These are phyloP conservation scores for Lachancea cidri DNA, from an alignment of 805 yeast species.

Conservation along the genomic window DNA sequence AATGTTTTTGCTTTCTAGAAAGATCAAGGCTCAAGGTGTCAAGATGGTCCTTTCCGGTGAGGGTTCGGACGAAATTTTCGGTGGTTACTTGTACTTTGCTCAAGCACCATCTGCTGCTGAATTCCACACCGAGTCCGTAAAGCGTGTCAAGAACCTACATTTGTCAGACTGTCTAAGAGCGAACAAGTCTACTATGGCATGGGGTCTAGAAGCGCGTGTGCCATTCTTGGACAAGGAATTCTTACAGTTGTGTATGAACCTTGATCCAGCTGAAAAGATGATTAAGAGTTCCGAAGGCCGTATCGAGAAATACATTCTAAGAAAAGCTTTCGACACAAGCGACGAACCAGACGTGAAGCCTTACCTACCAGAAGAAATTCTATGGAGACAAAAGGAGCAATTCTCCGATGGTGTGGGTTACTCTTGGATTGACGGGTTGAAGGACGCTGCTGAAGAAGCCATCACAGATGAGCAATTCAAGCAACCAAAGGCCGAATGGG, in stretches of 20 bases:
- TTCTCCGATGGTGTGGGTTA: constrained; percentile 99
- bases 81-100: constrained; percentile 97
- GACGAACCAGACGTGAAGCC: constrained; percentile 76
- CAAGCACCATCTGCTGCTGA: constrained; percentile 90
- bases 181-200: constrained; percentile 98
- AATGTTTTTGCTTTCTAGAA: constrained; percentile 92
- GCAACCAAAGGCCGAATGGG: constrained; percentile 94
- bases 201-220: constrained; percentile 99
- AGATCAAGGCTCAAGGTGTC: constrained; percentile 98
- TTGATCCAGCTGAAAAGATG: constrained; percentile 88
- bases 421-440: constrained; percentile 97
- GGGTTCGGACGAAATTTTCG: constrained; percentile 98
- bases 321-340: constrained; percentile 95
- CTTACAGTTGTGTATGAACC: constrained; percentile 88
- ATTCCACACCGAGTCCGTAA: constrained; percentile 93
- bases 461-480: constrained; percentile 89
- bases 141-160: constrained; percentile 96
- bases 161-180: constrained; percentile 97
- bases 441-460: constrained; percentile 85
- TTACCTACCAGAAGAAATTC: constrained; percentile 91
- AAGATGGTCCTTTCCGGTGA: constrained; percentile 99
- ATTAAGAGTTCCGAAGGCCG: constrained; percentile 64
- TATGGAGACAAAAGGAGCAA: constrained; percentile 99
- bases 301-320: constrained; percentile 91
- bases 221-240: constrained; percentile 96